Conservation (phyloP, 108 stramenopile genomes). For the Chaetoceros muelleri region DNA sequence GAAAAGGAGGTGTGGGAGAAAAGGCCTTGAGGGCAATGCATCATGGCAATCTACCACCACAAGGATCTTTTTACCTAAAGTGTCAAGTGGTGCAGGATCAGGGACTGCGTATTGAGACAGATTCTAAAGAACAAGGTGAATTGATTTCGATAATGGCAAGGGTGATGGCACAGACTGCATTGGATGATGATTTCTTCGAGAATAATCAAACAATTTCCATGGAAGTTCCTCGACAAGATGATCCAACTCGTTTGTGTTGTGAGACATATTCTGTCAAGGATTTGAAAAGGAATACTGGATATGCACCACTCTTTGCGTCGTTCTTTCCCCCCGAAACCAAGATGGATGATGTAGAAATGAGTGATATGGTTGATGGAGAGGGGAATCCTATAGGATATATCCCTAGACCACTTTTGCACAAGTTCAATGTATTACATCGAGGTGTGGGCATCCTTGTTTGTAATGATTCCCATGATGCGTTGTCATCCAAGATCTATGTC, state of each 20-base stretch:
- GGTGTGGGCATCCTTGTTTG: conserved; percentile 64
- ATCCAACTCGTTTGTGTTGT: too few relatives aligned
- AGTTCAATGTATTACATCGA: conserved; percentile 56
- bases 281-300: neutral
- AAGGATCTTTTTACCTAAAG: too few relatives aligned
- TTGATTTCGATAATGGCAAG: too few relatives aligned
- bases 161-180: too few relatives aligned
- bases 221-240: too few relatives aligned
- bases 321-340: neutral
- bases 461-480: conserved; percentile 13
- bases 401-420: conserved; percentile 57
- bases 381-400: conserved; percentile 18
- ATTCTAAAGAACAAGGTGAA: too few relatives aligned
- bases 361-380: conserved; percentile 19
- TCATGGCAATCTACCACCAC: too few relatives aligned
- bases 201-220: too few relatives aligned
- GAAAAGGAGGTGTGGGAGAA: neutral
- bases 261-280: neutral
- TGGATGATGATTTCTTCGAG: too few relatives aligned
- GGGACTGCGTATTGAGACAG: too few relatives aligned
- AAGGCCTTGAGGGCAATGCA: neutral
- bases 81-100: too few relatives aligned
- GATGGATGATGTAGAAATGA: conserved; percentile 8
- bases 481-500: conserved; percentile 33
- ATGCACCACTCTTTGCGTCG: neutral